Evolutionary conservation across 2,329 filamentous ascomycete species (phyloP).

Genomic region (Herpotrichia juniperi): DNA sequence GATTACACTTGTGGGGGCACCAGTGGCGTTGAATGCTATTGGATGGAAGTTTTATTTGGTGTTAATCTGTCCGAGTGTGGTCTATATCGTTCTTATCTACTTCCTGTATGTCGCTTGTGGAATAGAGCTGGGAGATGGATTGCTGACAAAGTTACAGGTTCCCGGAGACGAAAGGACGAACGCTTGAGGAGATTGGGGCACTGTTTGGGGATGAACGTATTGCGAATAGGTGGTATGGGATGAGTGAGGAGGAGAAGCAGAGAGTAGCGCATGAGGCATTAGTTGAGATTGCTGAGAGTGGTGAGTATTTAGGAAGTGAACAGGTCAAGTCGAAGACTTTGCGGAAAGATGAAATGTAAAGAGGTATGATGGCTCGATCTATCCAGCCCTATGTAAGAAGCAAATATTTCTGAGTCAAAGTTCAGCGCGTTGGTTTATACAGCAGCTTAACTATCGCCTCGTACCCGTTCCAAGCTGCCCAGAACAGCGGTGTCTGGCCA

Average conservation of each 20-base stretch:
- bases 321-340: neutral
- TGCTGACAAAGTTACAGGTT: slow-evolving; percentile 7
- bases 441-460: no score
- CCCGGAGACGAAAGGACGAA: slow-evolving; percentile 23
- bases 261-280: slow-evolving; percentile 20
- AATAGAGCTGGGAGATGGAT: slow-evolving; percentile 14
- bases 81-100: slow-evolving; percentile 21
- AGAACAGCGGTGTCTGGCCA: no score
- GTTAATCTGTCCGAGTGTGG: slow-evolving; percentile 26
- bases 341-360: neutral
- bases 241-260: slow-evolving; percentile 22
- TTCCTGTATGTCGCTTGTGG: slow-evolving; percentile 17
- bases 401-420: no score
- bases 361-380: no score
- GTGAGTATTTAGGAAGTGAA: neutral
- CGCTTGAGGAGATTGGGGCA: slow-evolving; percentile 21
- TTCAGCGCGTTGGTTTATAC: no score
- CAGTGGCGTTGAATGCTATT: slow-evolving; percentile 25
- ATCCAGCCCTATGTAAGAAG: no score
- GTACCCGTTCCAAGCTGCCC: no score
- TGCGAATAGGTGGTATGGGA: slow-evolving; percentile 25
- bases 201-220: slow-evolving; percentile 25
- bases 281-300: slow-evolving; percentile 6
- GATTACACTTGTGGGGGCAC: slow-evolving; percentile 20
- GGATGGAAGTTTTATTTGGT: slow-evolving; percentile 32